Conservation (phyloP, 164 flowering plant genomes). For the Vitis riparia region DNA sequence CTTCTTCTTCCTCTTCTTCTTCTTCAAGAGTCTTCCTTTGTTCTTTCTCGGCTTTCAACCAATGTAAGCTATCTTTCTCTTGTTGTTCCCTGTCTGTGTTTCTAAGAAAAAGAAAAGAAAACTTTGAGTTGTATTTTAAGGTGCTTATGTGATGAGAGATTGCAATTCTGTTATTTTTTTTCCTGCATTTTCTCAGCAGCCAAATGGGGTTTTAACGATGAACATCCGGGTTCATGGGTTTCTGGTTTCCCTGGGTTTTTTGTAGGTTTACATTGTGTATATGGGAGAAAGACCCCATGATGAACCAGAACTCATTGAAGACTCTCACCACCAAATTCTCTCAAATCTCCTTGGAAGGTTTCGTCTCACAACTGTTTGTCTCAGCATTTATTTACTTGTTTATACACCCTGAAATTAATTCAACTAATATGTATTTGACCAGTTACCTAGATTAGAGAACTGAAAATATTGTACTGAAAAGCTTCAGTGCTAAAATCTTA, state of each 20-base stretch:
- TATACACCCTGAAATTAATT: neutral
- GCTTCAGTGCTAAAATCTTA: too few relatives aligned
- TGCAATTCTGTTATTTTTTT: too few relatives aligned
- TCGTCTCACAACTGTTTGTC: neutral
- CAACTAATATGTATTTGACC: too few relatives aligned
- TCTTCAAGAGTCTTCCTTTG: neutral
- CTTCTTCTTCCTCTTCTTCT: constrained; percentile 6
- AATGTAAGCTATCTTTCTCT: constrained; percentile 14
- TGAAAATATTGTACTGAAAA: too few relatives aligned
- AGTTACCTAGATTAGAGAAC: too few relatives aligned
- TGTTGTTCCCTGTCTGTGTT: too few relatives aligned
- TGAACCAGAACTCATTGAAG: constrained; percentile 31
- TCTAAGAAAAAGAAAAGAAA: too few relatives aligned
- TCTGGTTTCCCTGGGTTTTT: neutral
- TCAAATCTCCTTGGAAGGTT: constrained; percentile 42
- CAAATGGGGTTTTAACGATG: too few relatives aligned
- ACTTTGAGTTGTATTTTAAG: too few relatives aligned
- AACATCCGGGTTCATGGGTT: neutral
- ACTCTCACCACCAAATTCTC: constrained; percentile 40
- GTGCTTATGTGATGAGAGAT: too few relatives aligned
- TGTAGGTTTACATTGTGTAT: constrained; percentile 45
- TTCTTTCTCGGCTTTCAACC: constrained; percentile 9
- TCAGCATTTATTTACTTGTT: neutral
- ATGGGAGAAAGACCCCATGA: constrained; percentile 35
- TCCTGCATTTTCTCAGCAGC: too few relatives aligned